These are phyloP conservation scores for Cynanchum wilfordii DNA, from an alignment of 257 asterid genomes.

Conservation along the genomic window DNA sequence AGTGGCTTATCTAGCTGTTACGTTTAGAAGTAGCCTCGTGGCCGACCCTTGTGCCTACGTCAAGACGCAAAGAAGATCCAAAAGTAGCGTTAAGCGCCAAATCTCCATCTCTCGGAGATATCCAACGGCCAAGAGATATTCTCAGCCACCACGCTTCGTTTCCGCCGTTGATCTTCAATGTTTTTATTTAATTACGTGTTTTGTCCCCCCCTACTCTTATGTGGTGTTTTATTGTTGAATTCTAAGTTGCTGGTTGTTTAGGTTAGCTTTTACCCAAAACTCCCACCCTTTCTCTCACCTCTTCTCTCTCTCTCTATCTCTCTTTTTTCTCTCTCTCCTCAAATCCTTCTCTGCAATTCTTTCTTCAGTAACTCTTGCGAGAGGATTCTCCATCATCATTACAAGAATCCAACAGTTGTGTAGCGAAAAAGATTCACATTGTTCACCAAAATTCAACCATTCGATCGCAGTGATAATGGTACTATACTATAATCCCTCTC, in stretches of 20 bases:
- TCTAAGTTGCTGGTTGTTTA: constrained; percentile 80
- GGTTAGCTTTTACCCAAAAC: constrained; percentile 46
- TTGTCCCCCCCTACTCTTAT: constrained; percentile 22
- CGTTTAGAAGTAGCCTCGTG: constrained; percentile 40
- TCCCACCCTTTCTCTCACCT: constrained; percentile 4
- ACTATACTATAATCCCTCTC: neutral
- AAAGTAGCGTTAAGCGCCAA: constrained; percentile 71
- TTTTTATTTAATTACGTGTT: constrained; percentile 25
- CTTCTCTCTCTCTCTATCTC: constrained; percentile 20
- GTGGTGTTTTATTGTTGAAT: constrained; percentile 50
- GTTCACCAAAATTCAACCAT: neutral
- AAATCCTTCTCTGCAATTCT: neutral
- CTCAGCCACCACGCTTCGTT: constrained; percentile 43
- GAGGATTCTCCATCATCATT: constrained; percentile 32
- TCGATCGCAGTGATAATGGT: constrained; percentile 1
- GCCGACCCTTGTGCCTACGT: constrained; percentile 63
- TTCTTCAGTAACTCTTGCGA: constrained; percentile 6
- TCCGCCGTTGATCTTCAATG: constrained; percentile 22
- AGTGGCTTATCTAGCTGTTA: constrained; percentile 11
- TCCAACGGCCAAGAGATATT: constrained; percentile 38
- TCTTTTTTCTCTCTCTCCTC: constrained; percentile 31
- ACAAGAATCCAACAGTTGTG: constrained; percentile 24
- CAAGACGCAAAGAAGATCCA: constrained; percentile 75
- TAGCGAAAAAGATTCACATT: constrained; percentile 22
- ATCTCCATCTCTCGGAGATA: constrained; percentile 23